Evolutionary conservation across 2,329 filamentous ascomycete genomes (phyloP).

Genomic region (Cucurbitaria berberidis): DNA sequence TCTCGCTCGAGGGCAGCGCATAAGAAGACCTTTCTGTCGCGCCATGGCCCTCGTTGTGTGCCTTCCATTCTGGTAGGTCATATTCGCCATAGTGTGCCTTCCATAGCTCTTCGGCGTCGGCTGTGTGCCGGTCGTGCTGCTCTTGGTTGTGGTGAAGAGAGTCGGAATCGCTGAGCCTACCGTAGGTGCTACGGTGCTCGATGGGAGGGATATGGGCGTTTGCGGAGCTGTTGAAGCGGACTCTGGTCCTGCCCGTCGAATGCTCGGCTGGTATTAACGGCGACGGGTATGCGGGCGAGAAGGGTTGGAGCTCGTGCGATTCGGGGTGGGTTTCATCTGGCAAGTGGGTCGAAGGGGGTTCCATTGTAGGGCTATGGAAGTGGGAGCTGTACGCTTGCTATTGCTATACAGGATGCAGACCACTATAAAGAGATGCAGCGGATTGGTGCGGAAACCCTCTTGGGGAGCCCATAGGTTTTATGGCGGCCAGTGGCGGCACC

Average conservation of each 20-base stretch:
- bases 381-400: too few species aligned
- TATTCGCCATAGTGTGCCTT: conserved; percentile 24
- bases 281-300: conserved; percentile 7
- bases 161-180: conserved; percentile 21
- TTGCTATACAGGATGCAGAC: too few species aligned
- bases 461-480: background rate
- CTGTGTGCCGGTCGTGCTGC: conserved; percentile 17
- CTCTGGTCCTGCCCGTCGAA: conserved; percentile 20
- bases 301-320: conserved; percentile 13
- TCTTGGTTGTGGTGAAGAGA: conserved; percentile 14
- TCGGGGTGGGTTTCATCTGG: conserved; percentile 17
- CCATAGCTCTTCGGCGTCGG: conserved; percentile 31
- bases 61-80: conserved; percentile 12
- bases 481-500: background rate
- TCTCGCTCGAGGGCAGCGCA: conserved; percentile 4
- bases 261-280: conserved; percentile 19
- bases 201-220: conserved; percentile 27
- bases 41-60: conserved; percentile 19
- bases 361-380: conserved; percentile 17
- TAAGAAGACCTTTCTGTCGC: conserved; percentile 3
- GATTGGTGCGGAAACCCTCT: background rate
- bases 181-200: conserved; percentile 15
- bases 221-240: conserved; percentile 39
- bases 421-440: too few species aligned
- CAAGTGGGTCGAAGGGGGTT: conserved; percentile 20